These are phyloP conservation scores for Tricholoma furcatifolium DNA, from an alignment of 768 basidiomycete genomes.

Conservation along the genomic window DNA sequence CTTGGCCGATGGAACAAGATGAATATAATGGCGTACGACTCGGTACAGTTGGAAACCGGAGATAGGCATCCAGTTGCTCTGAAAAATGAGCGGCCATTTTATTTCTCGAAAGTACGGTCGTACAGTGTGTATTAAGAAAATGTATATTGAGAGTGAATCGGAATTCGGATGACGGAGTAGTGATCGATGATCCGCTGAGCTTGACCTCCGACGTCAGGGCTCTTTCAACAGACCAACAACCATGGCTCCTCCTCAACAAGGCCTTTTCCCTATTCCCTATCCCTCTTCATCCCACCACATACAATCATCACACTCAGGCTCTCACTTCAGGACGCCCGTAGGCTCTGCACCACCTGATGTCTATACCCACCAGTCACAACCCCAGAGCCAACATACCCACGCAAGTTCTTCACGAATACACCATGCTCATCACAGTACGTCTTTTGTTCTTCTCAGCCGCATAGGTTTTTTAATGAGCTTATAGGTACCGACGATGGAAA, in stretches of 20 bases:
- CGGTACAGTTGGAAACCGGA: conserved; percentile 73
- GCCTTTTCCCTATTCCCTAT: conserved; percentile 64
- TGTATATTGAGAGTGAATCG: not conserved
- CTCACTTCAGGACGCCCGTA: conserved; percentile 12
- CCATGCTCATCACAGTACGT: conserved; percentile 12
- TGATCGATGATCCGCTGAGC: not conserved
- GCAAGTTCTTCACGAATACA: conserved; percentile 45
- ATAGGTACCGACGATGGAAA: conserved; percentile 37
- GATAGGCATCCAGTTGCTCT: conserved; percentile 68
- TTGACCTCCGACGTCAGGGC: not conserved
- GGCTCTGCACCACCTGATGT: conserved; percentile 6
- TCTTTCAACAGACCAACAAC: not conserved
- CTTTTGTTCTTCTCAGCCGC: not conserved
- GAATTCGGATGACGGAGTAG: not conserved
- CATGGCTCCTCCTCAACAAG: conserved; percentile 62
- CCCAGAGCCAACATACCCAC: conserved; percentile 18
- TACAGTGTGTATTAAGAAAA: conserved; percentile 32
- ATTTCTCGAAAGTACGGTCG: conserved; percentile 89
- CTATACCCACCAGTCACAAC: conserved; percentile 9
- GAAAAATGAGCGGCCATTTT: conserved; percentile 88
- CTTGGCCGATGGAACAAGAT: conserved; percentile 86
- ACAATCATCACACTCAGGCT: conserved; percentile 18
- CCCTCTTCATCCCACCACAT: conserved; percentile 29
- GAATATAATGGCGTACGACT: conserved; percentile 70
- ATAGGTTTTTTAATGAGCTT: not conserved